These are phyloP conservation scores for Candida khao-thaluensis DNA, from an alignment of 805 yeast species.

Conservation along the genomic window DNA sequence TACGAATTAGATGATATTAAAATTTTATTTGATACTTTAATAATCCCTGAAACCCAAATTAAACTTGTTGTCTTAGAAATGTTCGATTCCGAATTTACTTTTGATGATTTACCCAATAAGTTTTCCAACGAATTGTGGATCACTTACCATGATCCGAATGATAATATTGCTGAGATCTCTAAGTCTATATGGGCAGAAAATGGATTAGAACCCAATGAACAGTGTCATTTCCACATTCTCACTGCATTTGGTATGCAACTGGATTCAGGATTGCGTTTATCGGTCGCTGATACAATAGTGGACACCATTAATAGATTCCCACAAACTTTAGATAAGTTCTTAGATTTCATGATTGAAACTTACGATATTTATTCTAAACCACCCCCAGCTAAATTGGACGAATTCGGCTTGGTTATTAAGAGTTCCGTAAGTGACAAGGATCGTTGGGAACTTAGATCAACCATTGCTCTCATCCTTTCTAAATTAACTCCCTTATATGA, in stretches of 20 bases:
- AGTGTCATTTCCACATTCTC: constrained; percentile 33
- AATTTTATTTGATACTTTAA: constrained; percentile 53
- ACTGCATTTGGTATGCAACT: constrained; percentile 48
- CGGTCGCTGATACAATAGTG: constrained; percentile 70
- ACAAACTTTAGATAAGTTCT: constrained; percentile 27
- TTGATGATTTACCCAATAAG: constrained; percentile 43
- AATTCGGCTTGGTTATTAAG: constrained; percentile 73
- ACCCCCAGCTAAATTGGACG: constrained; percentile 74
- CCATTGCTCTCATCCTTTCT: constrained; percentile 68
- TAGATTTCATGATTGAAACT: constrained; percentile 46
- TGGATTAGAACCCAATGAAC: constrained; percentile 47
- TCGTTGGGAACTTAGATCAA: constrained; percentile 82
- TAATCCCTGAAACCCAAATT: constrained; percentile 68
- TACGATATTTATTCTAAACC: constrained; percentile 65
- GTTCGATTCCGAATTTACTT: constrained; percentile 77
- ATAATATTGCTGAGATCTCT: constrained; percentile 62
- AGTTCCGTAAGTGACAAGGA: constrained; percentile 62
- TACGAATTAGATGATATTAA: constrained; percentile 56
- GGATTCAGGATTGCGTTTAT: constrained; percentile 68
- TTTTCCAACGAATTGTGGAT: constrained; percentile 76
- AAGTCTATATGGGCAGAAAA: constrained; percentile 84
- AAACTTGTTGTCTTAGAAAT: constrained; percentile 79
- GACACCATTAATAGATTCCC: constrained; percentile 47
- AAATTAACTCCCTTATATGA: constrained; percentile 51
- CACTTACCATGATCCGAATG: constrained; percentile 70